Evolutionary conservation across 2,329 filamentous ascomycete genomes (phyloP).

Genomic region (Coniella lustricola): DNA sequence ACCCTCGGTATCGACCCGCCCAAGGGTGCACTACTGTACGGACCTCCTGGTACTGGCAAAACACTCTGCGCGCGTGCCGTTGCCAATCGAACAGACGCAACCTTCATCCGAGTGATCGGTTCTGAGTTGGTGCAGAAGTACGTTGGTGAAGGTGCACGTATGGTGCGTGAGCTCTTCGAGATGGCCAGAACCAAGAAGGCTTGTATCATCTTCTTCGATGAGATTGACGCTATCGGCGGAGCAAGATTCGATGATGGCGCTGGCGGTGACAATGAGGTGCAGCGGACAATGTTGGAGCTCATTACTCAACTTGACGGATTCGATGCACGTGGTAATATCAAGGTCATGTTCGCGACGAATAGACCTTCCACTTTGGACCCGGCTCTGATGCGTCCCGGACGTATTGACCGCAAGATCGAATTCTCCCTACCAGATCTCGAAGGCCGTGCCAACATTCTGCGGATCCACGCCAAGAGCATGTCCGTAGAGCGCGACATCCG

Average conservation of each 20-base stretch:
- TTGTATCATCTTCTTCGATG: constrained; percentile 99
- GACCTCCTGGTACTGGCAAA: constrained; percentile 97
- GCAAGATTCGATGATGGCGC: constrained; percentile 95
- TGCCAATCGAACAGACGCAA: constrained; percentile 95
- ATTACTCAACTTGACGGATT: constrained; percentile 97
- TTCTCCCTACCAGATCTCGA: constrained; percentile 97
- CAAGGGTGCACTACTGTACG: constrained; percentile 94
- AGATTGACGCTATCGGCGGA: constrained; percentile 93
- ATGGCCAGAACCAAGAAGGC: constrained; percentile 99
- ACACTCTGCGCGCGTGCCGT: constrained; percentile 96
- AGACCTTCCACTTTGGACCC: constrained; percentile 90
- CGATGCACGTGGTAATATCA: constrained; percentile 95
- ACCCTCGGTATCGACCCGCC: constrained; percentile 98
- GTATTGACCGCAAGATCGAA: constrained; percentile 98
- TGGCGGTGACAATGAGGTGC: constrained; percentile 94
- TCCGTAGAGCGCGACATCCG: constrained; percentile 97
- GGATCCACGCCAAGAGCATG: constrained; percentile 99
- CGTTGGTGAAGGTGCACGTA: constrained; percentile 93
- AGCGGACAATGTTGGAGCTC: constrained; percentile 94
- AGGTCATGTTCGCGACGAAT: constrained; percentile 99
- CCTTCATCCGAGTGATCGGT: constrained; percentile 97
- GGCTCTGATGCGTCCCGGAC: constrained; percentile 92
- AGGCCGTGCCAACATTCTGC: constrained; percentile 92
- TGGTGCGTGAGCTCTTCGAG: constrained; percentile 98
- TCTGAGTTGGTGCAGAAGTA: constrained; percentile 98